Evolutionary conservation across 2,329 filamentous ascomycete species (phyloP).

Genomic region (Xylariaceae sp.): DNA sequence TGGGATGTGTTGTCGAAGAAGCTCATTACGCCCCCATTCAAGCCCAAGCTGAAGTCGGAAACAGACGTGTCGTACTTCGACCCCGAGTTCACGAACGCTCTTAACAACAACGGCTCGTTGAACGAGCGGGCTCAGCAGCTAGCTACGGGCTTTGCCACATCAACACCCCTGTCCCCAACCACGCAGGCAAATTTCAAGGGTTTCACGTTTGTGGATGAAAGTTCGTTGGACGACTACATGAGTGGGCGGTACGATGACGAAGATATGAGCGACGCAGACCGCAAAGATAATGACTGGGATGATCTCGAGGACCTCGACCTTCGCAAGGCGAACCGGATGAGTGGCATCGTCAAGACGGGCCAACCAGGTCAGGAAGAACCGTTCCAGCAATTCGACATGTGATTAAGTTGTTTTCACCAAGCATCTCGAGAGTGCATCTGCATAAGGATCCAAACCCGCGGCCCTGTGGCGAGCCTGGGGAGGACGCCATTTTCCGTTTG

Average conservation of each 20-base stretch:
- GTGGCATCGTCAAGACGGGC: conserved; percentile 51
- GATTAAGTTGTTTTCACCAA: conserved; percentile 21
- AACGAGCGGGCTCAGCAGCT: conserved; percentile 86
- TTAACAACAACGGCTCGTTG: conserved; percentile 78
- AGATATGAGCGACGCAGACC: conserved; percentile 51
- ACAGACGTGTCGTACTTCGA: conserved; percentile 98
- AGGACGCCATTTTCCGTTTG: conserved; percentile 22
- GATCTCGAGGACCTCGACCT: conserved; percentile 48
- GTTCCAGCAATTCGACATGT: conserved; percentile 58
- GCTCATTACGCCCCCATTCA: conserved; percentile 91
- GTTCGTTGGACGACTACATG: conserved; percentile 84
- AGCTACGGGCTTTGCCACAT: conserved; percentile 77
- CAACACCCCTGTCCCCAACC: conserved; percentile 86
- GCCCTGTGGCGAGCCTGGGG: conserved; percentile 9
- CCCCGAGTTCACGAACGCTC: conserved; percentile 92
- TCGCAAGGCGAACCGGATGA: conserved; percentile 52
- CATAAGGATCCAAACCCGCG: conserved; percentile 5
- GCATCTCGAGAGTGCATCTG: conserved; percentile 4
- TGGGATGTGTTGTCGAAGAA: conserved; percentile 86
- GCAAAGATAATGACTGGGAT: conserved; percentile 49
- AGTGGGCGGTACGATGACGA: conserved; percentile 44
- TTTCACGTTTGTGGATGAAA: conserved; percentile 99
- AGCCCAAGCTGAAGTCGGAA: conserved; percentile 92
- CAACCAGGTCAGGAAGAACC: conserved; percentile 46
- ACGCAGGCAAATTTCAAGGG: conserved; percentile 98